Evolutionary conservation across 2,329 filamentous ascomycete genomes (phyloP).

Genomic region (Coleophoma eucalyptorum): DNA sequence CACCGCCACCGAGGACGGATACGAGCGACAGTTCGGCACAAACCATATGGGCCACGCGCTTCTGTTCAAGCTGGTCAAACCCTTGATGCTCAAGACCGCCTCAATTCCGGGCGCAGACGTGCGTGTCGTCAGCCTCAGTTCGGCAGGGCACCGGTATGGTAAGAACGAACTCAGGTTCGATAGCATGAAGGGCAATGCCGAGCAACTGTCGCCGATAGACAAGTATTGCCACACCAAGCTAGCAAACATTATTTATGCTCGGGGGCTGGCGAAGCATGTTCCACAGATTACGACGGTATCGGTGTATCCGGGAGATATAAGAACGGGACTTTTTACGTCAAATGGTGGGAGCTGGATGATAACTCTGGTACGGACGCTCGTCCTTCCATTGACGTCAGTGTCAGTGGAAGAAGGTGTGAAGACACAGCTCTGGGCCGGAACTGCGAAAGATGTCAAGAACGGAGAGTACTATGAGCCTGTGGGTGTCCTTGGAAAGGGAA

Average conservation of each 20-base stretch:
- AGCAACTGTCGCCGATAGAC: conserved; percentile 13
- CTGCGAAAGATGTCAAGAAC: conserved; percentile 21
- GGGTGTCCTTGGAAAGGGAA: neutral
- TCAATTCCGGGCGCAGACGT: conserved; percentile 5
- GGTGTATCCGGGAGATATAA: conserved; percentile 36
- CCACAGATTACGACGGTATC: conserved; percentile 31
- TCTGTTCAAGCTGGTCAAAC: conserved; percentile 23
- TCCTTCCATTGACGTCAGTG: neutral
- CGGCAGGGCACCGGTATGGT: conserved; percentile 4
- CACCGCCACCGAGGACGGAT: conserved; percentile 36
- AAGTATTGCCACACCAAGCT: conserved; percentile 43
- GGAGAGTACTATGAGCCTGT: conserved; percentile 29
- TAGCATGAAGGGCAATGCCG: conserved; percentile 13
- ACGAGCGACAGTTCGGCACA: conserved; percentile 41
- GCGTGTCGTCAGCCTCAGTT: conserved; percentile 12
- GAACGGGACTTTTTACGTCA: conserved; percentile 6
- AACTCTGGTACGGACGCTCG: neutral
- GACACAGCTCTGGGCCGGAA: conserved; percentile 36
- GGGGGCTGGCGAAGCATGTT: conserved; percentile 33
- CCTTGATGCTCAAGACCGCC: conserved; percentile 8
- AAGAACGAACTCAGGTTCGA: conserved; percentile 20
- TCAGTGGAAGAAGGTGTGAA: conserved; percentile 28
- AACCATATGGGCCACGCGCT: conserved; percentile 45
- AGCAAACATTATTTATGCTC: conserved; percentile 39
- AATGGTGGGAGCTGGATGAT: neutral